phyloP scores from a whole-genome alignment of 768 basidiomycete species.

The Mycena alexandri region DNA sequence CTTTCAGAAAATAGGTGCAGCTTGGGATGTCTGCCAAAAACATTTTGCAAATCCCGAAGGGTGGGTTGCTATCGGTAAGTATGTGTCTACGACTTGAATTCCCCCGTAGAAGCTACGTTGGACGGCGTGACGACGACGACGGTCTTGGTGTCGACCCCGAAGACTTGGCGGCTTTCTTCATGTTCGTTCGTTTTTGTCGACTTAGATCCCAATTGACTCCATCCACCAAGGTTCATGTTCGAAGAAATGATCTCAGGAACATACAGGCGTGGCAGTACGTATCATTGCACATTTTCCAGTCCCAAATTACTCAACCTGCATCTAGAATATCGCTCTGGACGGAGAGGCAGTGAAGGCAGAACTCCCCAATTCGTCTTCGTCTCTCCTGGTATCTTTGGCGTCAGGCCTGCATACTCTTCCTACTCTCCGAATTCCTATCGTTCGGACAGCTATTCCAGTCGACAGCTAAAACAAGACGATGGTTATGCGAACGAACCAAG shows the following conservation, averaged over 20 bases:
- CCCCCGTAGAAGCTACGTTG: constrained; percentile 28
- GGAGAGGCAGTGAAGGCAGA: constrained; percentile 38
- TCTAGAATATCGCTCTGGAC: constrained; percentile 48
- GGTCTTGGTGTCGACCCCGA: constrained; percentile 45
- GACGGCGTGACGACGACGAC: constrained; percentile 40
- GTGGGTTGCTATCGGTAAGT: constrained; percentile 29
- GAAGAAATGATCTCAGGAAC: constrained; percentile 47
- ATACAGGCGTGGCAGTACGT: constrained; percentile 47
- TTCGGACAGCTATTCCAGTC: constrained; percentile 37
- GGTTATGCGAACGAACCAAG: constrained; percentile 33
- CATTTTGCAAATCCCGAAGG: constrained; percentile 52
- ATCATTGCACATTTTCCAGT: background rate
- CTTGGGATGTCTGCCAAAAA: constrained; percentile 50
- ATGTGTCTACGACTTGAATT: background rate
- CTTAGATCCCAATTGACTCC: background rate
- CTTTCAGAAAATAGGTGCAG: constrained; percentile 52
- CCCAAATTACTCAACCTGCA: constrained; percentile 3
- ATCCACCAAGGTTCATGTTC: constrained; percentile 49
- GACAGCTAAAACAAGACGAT: constrained; percentile 32
- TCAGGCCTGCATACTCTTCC: background rate
- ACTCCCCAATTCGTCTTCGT: constrained; percentile 11
- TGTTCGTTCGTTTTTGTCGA: constrained; percentile 40
- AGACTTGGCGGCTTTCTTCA: constrained; percentile 49
- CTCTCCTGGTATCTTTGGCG: background rate
- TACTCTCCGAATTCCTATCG: constrained; percentile 22